These are phyloP conservation scores for Podospora pseudoanserina DNA, from an alignment of 495 filamentous ascomycete genomes.

Conservation along the genomic window DNA sequence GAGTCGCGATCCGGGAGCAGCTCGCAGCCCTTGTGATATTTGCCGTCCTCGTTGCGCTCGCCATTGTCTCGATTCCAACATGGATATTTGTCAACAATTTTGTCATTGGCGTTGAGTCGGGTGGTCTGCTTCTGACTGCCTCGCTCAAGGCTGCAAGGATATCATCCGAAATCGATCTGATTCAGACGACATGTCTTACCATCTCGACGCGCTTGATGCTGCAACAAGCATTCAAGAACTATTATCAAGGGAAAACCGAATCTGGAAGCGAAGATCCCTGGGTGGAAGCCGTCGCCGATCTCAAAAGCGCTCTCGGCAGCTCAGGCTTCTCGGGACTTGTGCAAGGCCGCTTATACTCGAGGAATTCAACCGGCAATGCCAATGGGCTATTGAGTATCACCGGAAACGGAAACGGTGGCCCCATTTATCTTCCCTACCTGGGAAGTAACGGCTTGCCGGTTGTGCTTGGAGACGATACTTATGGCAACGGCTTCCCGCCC, in stretches of 20 bases:
- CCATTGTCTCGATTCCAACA: conserved; percentile 46
- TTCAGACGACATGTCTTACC: conserved; percentile 64
- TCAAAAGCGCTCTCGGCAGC: conserved; percentile 57
- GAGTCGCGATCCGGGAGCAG: conserved; percentile 80
- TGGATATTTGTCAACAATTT: conserved; percentile 76
- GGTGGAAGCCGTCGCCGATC: conserved; percentile 51
- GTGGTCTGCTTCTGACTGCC: conserved; percentile 69
- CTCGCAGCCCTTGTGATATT: conserved; percentile 70
- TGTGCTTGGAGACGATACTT: conserved; percentile 52
- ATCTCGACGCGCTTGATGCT: conserved; percentile 65
- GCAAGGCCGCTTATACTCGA: conserved; percentile 64
- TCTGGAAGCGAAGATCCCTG: conserved; percentile 49
- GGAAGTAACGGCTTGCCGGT: conserved; percentile 54
- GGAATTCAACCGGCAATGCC: conserved; percentile 53
- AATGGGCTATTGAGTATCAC: conserved; percentile 61
- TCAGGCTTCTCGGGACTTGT: conserved; percentile 53
- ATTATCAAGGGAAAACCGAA: conserved; percentile 41
- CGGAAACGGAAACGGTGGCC: conserved; percentile 28
- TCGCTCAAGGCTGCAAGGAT: conserved; percentile 81
- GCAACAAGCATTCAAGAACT: conserved; percentile 58
- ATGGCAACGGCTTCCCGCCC: conserved; percentile 59
- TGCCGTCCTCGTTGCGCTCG: conserved; percentile 63
- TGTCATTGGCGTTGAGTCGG: conserved; percentile 57
- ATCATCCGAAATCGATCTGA: conserved; percentile 66
- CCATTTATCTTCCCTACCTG: conserved; percentile 55